A percentile compares a stretch with the other conserved stretches of the same genome.
Conservation (phyloP, 2,329 filamentous ascomycete genomes). For the Paraconiothyrium brasiliense region DNA sequence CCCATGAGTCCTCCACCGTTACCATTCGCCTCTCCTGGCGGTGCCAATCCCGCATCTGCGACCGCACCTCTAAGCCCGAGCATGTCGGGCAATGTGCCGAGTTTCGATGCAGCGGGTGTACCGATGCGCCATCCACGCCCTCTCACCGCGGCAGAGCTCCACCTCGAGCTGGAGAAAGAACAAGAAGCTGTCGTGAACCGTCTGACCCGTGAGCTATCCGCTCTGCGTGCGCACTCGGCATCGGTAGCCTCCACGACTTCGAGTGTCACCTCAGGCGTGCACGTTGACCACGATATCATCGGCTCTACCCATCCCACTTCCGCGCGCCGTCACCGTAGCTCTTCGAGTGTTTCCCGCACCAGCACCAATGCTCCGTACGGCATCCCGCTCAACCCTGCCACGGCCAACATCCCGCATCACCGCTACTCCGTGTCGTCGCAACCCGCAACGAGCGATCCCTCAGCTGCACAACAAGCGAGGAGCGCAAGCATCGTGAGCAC, state of each 20-base stretch:
- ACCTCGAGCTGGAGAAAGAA: slow-evolving; percentile 90
- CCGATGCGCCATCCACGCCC: slow-evolving; percentile 88
- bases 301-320: slow-evolving; percentile 63
- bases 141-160: slow-evolving; percentile 86
- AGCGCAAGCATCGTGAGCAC: slow-evolving; percentile 49
- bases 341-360: slow-evolving; percentile 60
- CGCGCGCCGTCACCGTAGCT: slow-evolving; percentile 65
- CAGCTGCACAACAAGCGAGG: slow-evolving; percentile 33
- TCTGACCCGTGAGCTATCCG: slow-evolving; percentile 84
- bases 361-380: slow-evolving; percentile 28
- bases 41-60: slow-evolving; percentile 32
- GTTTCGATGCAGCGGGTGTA: slow-evolving; percentile 58
- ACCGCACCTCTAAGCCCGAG: slow-evolving; percentile 49
- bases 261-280: slow-evolving; percentile 63
- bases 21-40: slow-evolving; percentile 50
- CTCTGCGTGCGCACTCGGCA: slow-evolving; percentile 76
- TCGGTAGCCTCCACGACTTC: slow-evolving; percentile 68
- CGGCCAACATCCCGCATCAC: slow-evolving; percentile 38
- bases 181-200: slow-evolving; percentile 96
- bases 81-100: slow-evolving; percentile 33
- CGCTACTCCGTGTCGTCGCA: slow-evolving; percentile 47
- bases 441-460: slow-evolving; percentile 34
- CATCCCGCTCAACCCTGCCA: slow-evolving; percentile 31
- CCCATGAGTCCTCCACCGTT: slow-evolving; percentile 58
- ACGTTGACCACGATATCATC: slow-evolving; percentile 55